These are phyloP conservation scores for Populus alba DNA, from an alignment of 345 rosid genomes.

Conservation along the genomic window DNA sequence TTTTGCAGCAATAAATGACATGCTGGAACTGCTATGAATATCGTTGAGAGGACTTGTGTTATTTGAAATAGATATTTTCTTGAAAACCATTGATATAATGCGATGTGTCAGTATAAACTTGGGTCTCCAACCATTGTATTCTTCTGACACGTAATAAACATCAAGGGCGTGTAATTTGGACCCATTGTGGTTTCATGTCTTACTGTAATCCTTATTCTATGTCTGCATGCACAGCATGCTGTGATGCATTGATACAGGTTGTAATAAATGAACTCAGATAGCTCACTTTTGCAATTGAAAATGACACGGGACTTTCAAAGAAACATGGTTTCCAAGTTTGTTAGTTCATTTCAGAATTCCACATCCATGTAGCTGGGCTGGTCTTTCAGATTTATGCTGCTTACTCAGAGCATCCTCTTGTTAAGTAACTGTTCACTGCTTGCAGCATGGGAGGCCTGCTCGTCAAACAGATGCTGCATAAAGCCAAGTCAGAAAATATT, in stretches of 20 bases:
- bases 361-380: neutral
- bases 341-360: neutral
- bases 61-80: neutral
- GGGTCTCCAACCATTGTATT: neutral
- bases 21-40: neutral
- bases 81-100: neutral
- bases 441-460: slow-evolving; percentile 98
- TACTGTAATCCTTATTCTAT: neutral
- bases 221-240: neutral
- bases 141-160: neutral
- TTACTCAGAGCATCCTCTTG: neutral
- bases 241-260: neutral
- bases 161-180: neutral
- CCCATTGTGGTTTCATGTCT: neutral
- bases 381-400: neutral
- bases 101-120: neutral
- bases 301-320: neutral
- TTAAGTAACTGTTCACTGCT: slow-evolving; percentile 6
- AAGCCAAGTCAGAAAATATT: slow-evolving; percentile 79
- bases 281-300: neutral
- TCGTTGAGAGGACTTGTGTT: neutral
- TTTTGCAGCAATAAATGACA: neutral
- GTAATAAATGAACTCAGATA: neutral
- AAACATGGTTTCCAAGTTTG: slow-evolving; percentile 2
- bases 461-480: slow-evolving; percentile 87